Evolutionary conservation across 495 filamentous ascomycete genomes (phyloP).

Genomic region (Pyronema omphalodes): DNA sequence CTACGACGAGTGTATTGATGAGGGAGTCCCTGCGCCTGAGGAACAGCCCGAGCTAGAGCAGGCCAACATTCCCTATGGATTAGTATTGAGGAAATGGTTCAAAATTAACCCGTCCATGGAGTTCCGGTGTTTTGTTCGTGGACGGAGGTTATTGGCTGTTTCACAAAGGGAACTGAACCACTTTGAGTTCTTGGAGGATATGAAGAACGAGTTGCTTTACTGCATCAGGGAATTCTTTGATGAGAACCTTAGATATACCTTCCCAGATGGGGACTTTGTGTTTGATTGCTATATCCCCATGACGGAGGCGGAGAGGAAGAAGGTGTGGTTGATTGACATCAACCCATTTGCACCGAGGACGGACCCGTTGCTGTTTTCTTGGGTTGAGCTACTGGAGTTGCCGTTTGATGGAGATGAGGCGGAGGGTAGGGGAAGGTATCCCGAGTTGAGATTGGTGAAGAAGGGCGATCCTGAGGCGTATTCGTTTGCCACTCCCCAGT

Average conservation of each 20-base stretch:
- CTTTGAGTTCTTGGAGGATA: conserved; percentile 57
- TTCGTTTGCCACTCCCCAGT: conserved; percentile 65
- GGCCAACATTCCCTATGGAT: conserved; percentile 36
- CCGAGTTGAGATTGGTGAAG: conserved; percentile 67
- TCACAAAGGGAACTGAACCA: conserved; percentile 80
- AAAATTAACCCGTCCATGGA: conserved; percentile 77
- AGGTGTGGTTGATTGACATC: conserved; percentile 73
- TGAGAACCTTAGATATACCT: conserved; percentile 46
- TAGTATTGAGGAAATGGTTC: conserved; percentile 75
- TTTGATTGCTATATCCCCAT: conserved; percentile 87
- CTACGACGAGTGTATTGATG: conserved; percentile 55
- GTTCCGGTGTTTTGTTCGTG: conserved; percentile 84
- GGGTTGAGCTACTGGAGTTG: conserved; percentile 67
- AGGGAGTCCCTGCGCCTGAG: not conserved
- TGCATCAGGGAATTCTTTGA: conserved; percentile 58
- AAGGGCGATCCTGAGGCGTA: conserved; percentile 34
- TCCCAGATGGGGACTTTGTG: conserved; percentile 64
- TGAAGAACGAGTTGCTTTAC: conserved; percentile 42
- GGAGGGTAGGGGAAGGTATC: conserved; percentile 22
- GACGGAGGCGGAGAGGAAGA: conserved; percentile 37
- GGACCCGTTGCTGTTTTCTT: conserved; percentile 75
- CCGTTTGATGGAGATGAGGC: conserved; percentile 25
- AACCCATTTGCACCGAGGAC: conserved; percentile 90
- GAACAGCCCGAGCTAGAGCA: not conserved
- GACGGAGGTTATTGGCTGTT: conserved; percentile 58